Percentiles rank a stretch among this genome's conserved stretches.
Conservation (phyloP, 805 yeast genomes). For the Ogataea zsoltii region DNA sequence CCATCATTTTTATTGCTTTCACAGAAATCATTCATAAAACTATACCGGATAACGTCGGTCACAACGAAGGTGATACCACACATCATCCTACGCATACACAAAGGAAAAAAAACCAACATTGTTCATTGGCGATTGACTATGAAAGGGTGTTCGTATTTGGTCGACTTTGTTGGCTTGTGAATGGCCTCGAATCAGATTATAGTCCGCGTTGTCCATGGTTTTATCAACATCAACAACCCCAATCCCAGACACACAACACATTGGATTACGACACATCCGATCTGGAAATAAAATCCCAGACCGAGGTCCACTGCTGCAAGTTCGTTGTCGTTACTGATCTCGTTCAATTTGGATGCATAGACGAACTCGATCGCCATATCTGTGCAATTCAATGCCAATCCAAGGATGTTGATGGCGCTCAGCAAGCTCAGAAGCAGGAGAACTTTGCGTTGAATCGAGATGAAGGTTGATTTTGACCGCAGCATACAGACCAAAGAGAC, state of each 20-base stretch:
- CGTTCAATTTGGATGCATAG: constrained; percentile 20
- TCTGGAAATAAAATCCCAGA: constrained; percentile 20
- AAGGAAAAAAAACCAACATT: not conserved
- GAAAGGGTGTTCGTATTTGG: not conserved
- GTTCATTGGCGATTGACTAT: too few relatives aligned
- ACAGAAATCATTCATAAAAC: too few relatives aligned
- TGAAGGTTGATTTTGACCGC: constrained; percentile 18
- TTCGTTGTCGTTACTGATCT: constrained; percentile 15
- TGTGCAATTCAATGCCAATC: constrained; percentile 11
- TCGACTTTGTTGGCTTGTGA: too few relatives aligned
- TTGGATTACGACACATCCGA: constrained; percentile 13
- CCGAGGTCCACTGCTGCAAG: constrained; percentile 22
- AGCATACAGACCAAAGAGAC: constrained; percentile 16
- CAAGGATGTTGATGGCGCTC: constrained; percentile 7
- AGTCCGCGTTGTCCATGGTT: constrained; percentile 18
- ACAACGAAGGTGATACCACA: too few relatives aligned
- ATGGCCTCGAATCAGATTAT: too few relatives aligned
- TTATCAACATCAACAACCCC: constrained; percentile 11
- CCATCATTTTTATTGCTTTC: not conserved
- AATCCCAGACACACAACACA: constrained; percentile 17
- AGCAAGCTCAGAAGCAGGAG: constrained; percentile 9
- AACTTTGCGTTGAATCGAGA: constrained; percentile 7
- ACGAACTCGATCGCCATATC: constrained; percentile 17
- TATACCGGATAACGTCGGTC: too few relatives aligned
- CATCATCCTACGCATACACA: too few relatives aligned